A percentile compares a stretch with the other conserved stretches of the same genome.
Conservation (phyloP, 1,284 basidiomycete species). For the Dichomitus squalens region DNA sequence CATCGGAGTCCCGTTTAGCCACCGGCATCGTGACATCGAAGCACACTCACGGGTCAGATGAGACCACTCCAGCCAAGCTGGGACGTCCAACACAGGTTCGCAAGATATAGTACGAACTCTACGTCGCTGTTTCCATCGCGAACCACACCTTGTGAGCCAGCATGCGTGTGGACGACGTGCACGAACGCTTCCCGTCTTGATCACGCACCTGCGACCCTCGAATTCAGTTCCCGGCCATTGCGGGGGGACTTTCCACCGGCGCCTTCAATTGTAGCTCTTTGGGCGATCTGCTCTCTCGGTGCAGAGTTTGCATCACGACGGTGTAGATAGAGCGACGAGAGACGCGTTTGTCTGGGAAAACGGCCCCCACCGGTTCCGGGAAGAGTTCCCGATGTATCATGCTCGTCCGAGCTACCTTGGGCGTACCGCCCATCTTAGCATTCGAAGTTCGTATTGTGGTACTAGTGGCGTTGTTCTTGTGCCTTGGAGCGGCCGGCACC, state of each 20-base stretch:
- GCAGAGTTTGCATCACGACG: neutral
- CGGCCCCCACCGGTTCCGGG: neutral
- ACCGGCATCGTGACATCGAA: neutral
- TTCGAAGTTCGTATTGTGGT: neutral
- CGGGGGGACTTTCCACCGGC: neutral
- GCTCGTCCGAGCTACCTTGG: neutral
- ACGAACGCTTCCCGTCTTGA: neutral
- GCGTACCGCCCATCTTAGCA: neutral
- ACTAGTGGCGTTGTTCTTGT: conserved; percentile 1
- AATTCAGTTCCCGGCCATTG: neutral
- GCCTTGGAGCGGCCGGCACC: neutral
- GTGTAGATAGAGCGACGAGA: neutral
- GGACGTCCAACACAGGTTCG: neutral
- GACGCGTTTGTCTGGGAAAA: neutral
- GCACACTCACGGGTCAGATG: neutral
- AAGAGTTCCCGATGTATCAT: neutral
- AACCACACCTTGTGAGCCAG: neutral
- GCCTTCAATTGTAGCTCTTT: neutral
- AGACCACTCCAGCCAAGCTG: neutral
- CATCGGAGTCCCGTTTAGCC: neutral
- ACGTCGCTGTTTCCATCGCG: neutral
- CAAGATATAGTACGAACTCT: conserved; percentile 1
- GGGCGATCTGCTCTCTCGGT: neutral
- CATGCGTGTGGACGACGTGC: neutral
- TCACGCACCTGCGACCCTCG: neutral